phyloP scores from a whole-genome alignment of 371 early-diverging fungal genomes.

The Nematocida displodere region DNA sequence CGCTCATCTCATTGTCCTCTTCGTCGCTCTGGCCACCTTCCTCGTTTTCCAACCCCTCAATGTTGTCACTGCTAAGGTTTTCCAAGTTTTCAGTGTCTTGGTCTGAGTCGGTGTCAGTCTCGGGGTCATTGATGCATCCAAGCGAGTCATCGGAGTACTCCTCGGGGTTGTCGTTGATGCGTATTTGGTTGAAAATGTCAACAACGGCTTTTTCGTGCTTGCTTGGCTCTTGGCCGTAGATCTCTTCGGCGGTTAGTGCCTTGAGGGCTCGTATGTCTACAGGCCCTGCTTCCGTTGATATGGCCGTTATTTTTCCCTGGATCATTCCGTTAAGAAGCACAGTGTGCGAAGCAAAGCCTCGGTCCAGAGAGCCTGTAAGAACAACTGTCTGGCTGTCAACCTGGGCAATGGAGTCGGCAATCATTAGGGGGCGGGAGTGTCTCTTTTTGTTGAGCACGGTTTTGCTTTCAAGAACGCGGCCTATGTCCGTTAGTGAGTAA shows the following conservation, averaged over 20 bases:
- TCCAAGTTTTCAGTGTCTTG: not conserved
- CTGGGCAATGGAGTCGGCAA: conserved; percentile 28
- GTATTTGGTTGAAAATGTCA: not conserved
- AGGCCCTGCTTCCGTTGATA: not conserved
- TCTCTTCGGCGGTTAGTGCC: conserved; percentile 24
- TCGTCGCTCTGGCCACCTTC: conserved; percentile 19
- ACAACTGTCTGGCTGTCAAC: not conserved
- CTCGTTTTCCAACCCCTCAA: not conserved
- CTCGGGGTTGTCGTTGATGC: conserved; percentile 31
- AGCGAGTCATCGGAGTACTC: conserved; percentile 27
- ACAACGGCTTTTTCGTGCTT: conserved; percentile 37
- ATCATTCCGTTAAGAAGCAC: conserved; percentile 60
- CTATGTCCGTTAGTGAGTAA: conserved; percentile 31
- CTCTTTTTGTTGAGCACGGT: conserved; percentile 47
- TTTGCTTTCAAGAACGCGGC: conserved; percentile 36
- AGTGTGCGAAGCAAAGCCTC: conserved; percentile 55
- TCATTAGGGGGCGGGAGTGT: conserved; percentile 57
- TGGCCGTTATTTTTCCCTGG: not conserved
- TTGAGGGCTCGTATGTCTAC: not conserved
- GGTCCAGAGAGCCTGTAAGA: conserved; percentile 59
- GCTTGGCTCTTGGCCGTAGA: not conserved
- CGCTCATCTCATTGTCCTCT: not conserved
- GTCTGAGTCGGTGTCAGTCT: not conserved
- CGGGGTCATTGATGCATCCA: not conserved
- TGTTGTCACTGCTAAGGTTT: not conserved